Evolutionary conservation across 352 stramenopile genomes (phyloP), one percentile per base, ranked within the genome.

Genomic region (Globisporangium spiculum): DNA sequence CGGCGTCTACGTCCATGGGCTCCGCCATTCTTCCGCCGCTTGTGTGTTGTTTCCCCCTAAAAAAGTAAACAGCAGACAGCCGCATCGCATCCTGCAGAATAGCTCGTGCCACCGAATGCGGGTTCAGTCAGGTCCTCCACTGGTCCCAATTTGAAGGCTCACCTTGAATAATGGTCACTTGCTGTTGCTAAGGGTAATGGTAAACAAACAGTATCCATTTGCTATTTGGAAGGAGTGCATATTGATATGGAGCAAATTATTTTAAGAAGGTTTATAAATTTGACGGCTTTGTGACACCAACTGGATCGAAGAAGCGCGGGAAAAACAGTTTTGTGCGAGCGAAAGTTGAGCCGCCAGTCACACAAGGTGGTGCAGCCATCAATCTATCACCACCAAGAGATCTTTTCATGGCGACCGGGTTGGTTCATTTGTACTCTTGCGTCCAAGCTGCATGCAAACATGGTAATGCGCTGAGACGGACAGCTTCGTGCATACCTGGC

Each of bases 241-340:
- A 18, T 50, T 53, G 50, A 9, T 30, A 10, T n/a, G 20, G 6
- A 55, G 5, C 5, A 55, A 18, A 5, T 27, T 9, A 4, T 41
- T 57, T 32, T 46, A 48, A 65, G 38, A 4, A 57, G 60, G 44
- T 48, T 30, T 57, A 46, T 48, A 20, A 24, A 36, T 1, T 8
- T 6, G 16, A 38, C 27, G 7, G 8, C 2, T 41, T 53, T 18
- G 30, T 50, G 53, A 14, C 63, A 69, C 63, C 63, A 44, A 58
- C 55, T 63, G 27, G 27, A 9, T 24, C 18, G 36, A 63, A 64
- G 44, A 65, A 69, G 16, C 38, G 64, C 64, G 64, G 64, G 64
- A 69, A 69, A 69, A 53, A 12, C n/a, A 60, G 18, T 56, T 65
- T 54, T 61, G 55, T 61, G 55, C 30, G 10, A 56, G n/a, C n/a